Evolutionary conservation across 1,139 yeast species (phyloP), one percentile per base, ranked within the genome.

Genomic region (Torulaspora pretoriensis): DNA sequence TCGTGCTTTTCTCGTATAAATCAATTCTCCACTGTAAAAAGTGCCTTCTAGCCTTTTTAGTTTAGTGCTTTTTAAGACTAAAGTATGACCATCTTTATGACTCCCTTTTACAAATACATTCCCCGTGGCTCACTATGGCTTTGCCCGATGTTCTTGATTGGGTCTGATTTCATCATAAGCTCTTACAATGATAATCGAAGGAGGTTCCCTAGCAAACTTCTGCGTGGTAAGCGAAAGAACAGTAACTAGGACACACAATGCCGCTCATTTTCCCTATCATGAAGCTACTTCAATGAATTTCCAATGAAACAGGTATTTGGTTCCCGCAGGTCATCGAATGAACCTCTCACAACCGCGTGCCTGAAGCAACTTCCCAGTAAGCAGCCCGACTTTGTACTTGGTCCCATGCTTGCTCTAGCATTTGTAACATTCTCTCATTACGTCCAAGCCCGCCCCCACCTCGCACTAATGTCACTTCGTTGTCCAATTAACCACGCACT

Each of bases 61-160:
- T 14, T 29, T 29, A 13, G 32, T 14, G 32, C 17, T 16, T 22
- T 9, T 29, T 3, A 14, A 4, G 22, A 8, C 8, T 14, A 8
- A 22, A 14, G 23, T 12, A 38, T 38, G 19, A 22, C 16, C 31
- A 26, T 28, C 30, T 22, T 24, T 8, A 38, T 38, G 9, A 25
- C 35, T 23, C 31, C 41, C 10, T 10, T 38, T 14, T 38, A 37
- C 13, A 39, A 39, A 22, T 39, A 39, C 24, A 26, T 39, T n/a
- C 42, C 42, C 3, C 19, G 42, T 9, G 42, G 42, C 23, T 39
- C 42, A 13, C 29, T 39, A 16, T 39, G 42, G 42, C 42, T 39
- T 19, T 39, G 42, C 6, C 42, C 42, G 1, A 26, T 39, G 16
- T 25, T 39, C 38, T 28, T 39, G 32, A 39, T 39, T 25, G 42